phyloP scores from a whole-genome alignment of 768 basidiomycete species.

The Mrakia frigida region DNA sequence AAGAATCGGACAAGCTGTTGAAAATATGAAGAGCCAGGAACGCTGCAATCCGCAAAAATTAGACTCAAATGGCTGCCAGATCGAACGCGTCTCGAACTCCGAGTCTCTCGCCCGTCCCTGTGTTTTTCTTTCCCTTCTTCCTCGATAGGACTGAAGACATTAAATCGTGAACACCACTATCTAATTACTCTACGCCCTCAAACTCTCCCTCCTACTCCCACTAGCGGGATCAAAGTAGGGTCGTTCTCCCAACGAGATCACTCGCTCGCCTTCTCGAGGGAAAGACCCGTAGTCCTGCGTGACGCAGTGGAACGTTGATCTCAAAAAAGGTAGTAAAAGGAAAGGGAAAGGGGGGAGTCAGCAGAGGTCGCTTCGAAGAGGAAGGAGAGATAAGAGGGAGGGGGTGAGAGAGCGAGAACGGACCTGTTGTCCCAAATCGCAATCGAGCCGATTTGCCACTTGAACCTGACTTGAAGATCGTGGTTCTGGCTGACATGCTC shows the following conservation, averaged over 20 bases:
- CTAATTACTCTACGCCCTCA: neutral
- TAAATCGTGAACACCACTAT: too few relatives aligned
- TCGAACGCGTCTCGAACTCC: too few relatives aligned
- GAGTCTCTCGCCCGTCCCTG: too few relatives aligned
- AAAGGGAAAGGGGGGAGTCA: neutral
- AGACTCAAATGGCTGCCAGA: too few relatives aligned
- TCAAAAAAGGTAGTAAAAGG: neutral
- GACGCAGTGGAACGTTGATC: slow-evolving; percentile 16
- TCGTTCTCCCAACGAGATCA: slow-evolving; percentile 19
- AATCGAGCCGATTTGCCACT: slow-evolving; percentile 53
- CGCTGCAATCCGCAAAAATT: too few relatives aligned
- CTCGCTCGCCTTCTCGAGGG: slow-evolving; percentile 17
- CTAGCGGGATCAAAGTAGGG: slow-evolving; percentile 24
- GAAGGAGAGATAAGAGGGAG: too few relatives aligned
- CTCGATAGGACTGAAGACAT: too few relatives aligned
- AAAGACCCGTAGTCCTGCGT: slow-evolving; percentile 22
- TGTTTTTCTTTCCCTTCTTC: too few relatives aligned
- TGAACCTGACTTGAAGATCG: slow-evolving; percentile 53
- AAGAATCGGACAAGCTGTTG: too few relatives aligned
- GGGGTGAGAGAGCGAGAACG: slow-evolving; percentile 39
- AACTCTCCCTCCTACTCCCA: neutral
- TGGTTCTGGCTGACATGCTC: slow-evolving; percentile 56
- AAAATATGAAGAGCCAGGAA: too few relatives aligned
- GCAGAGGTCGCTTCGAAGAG: neutral
- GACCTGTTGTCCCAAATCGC: slow-evolving; percentile 62